phyloP scores from a whole-genome alignment of 495 filamentous ascomycete species.

The Penicillium diatomitis region DNA sequence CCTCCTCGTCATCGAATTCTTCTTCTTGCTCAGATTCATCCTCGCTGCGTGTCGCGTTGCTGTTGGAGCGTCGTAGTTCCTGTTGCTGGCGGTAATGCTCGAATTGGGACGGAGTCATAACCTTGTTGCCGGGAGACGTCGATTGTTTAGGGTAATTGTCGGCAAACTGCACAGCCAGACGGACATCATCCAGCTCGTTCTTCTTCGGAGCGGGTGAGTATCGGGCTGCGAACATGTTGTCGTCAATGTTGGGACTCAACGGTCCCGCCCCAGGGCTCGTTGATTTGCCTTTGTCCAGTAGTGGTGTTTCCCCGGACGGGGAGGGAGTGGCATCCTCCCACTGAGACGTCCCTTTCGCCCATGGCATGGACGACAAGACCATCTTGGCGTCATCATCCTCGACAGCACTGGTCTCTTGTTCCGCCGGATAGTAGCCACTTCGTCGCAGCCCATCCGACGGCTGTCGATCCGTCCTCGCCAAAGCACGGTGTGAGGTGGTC shows the following conservation, averaged over 20 bases:
- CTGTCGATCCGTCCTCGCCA: slow-evolving; percentile 19
- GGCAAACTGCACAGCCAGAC: slow-evolving; percentile 43
- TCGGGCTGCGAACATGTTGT: slow-evolving; percentile 12
- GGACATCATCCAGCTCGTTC: slow-evolving; percentile 43
- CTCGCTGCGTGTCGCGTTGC: slow-evolving; percentile 39
- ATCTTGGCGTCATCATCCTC: slow-evolving; percentile 64
- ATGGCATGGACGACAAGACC: slow-evolving; percentile 50
- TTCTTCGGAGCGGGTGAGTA: slow-evolving; percentile 23
- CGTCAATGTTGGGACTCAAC: slow-evolving; percentile 8
- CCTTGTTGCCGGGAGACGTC: slow-evolving; percentile 44
- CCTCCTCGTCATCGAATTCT: slow-evolving; percentile 78
- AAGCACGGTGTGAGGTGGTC: slow-evolving; percentile 30
- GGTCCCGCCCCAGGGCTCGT: slow-evolving; percentile 1
- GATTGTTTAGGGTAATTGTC: slow-evolving; percentile 26
- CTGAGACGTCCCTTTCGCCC: slow-evolving; percentile 22
- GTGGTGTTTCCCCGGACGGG: slow-evolving; percentile 34
- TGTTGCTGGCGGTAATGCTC: slow-evolving; percentile 76
- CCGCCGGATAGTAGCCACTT: slow-evolving; percentile 35
- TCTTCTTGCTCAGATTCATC: slow-evolving; percentile 42
- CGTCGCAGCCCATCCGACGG: slow-evolving; percentile 39
- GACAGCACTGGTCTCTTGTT: slow-evolving; percentile 34
- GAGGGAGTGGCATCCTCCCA: slow-evolving; percentile 14
- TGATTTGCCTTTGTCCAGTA: slow-evolving; percentile 34
- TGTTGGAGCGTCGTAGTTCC: slow-evolving; percentile 50
- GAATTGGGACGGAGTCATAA: slow-evolving; percentile 86